phyloP scores from a whole-genome alignment of 2,329 filamentous ascomycete species.

The Ascomycota sp. region DNA sequence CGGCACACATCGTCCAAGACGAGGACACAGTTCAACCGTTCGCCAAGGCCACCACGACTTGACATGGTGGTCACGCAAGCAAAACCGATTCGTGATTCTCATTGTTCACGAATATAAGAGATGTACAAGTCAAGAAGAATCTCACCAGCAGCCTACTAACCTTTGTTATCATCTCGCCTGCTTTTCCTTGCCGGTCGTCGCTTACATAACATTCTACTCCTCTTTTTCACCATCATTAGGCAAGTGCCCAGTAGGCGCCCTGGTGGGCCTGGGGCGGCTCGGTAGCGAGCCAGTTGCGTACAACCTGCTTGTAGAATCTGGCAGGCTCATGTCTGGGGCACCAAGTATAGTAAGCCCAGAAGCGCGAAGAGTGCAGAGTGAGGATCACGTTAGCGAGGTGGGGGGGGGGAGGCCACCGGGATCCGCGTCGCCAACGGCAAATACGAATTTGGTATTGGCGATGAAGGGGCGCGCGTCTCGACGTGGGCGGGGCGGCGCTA shows the following conservation, averaged over 20 bases:
- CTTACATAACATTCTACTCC: too few species aligned
- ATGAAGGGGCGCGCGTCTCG: constrained; percentile 15
- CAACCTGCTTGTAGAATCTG: constrained; percentile 74
- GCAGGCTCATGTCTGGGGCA: constrained; percentile 53
- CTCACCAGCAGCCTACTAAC: too few species aligned
- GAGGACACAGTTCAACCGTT: constrained; percentile 1
- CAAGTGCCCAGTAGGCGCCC: constrained; percentile 10
- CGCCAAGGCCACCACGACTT: too few species aligned
- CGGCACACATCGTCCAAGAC: constrained; percentile 37
- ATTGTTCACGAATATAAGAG: too few species aligned
- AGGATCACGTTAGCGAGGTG: constrained; percentile 56
- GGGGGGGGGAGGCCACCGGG: constrained; percentile 27
- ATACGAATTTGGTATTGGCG: constrained; percentile 30
- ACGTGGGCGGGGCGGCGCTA: constrained; percentile 38
- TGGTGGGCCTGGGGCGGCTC: constrained; percentile 38
- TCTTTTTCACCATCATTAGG: too few species aligned
- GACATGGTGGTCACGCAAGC: too few species aligned
- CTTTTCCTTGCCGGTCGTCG: too few species aligned
- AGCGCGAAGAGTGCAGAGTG: constrained; percentile 66
- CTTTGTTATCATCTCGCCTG: too few species aligned
- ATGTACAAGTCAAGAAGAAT: too few species aligned
- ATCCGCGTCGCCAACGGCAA: constrained; percentile 7
- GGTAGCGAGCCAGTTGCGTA: constrained; percentile 62
- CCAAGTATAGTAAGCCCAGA: constrained; percentile 53
- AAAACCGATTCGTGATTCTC: too few species aligned